Conservation (phyloP, 352 stramenopile genomes). For the Phytopythium ostracodes region DNA sequence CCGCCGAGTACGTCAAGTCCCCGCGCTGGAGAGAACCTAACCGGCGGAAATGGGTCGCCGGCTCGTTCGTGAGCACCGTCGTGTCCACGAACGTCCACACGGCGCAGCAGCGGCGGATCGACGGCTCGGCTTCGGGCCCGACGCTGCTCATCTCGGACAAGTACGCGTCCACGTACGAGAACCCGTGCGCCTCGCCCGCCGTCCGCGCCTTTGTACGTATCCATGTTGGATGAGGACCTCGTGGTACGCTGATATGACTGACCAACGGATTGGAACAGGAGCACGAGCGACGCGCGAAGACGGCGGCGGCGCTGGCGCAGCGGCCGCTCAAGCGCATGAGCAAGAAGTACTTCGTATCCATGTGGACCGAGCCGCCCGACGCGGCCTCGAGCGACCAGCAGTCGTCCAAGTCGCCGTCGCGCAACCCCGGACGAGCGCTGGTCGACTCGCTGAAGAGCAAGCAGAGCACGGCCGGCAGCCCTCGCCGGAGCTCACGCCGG, state of each 20-base stretch:
- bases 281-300: slow-evolving; percentile 43
- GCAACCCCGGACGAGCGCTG: slow-evolving; percentile 16
- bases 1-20: slow-evolving; percentile 50
- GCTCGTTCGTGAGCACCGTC: slow-evolving; percentile 46
- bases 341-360: slow-evolving; percentile 61
- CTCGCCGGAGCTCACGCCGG: background rate
- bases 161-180: slow-evolving; percentile 23
- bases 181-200: slow-evolving; percentile 14
- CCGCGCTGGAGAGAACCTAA: slow-evolving; percentile 51
- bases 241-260: background rate
- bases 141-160: slow-evolving; percentile 40
- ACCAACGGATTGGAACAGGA: slow-evolving; percentile 16
- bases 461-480: slow-evolving; percentile 1
- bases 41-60: slow-evolving; percentile 45
- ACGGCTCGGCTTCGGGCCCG: slow-evolving; percentile 24
- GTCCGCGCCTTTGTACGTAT: slow-evolving; percentile 18
- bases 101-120: slow-evolving; percentile 43
- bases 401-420: background rate
- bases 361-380: slow-evolving; percentile 37
- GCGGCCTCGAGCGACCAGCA: background rate
- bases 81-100: slow-evolving; percentile 41
- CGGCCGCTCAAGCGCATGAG: slow-evolving; percentile 27
- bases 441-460: slow-evolving; percentile 15
- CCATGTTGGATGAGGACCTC: background rate
- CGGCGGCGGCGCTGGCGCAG: slow-evolving; percentile 24